Percentiles rank a stretch among this genome's conserved stretches.
These are phyloP conservation scores for Melanomma pulvis-pyrius DNA, from an alignment of 495 filamentous ascomycete species.

Conservation along the genomic window DNA sequence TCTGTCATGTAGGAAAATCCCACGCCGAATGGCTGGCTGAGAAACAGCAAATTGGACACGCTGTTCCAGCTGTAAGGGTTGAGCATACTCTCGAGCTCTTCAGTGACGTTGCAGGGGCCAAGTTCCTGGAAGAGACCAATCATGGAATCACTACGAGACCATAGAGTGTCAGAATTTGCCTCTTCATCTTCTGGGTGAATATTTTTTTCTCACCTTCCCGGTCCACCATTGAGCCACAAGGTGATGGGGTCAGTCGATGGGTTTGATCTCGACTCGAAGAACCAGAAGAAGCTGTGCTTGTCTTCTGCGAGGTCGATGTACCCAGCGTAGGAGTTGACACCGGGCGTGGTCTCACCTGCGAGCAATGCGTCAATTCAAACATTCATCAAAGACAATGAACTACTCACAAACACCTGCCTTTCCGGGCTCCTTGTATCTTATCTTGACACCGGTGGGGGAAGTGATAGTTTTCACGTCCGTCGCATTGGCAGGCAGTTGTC, in stretches of 20 bases:
- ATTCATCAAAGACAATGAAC: too few relatives aligned
- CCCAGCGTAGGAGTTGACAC: slow-evolving; percentile 37
- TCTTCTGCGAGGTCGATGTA: slow-evolving; percentile 23
- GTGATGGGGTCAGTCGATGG: slow-evolving; percentile 37
- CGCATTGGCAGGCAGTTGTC: slow-evolving; percentile 44
- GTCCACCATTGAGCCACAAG: slow-evolving; percentile 52
- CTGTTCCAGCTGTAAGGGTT: slow-evolving; percentile 73
- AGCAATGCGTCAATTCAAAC: too few relatives aligned
- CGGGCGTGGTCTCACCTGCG: slow-evolving; percentile 43
- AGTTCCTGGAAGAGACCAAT: slow-evolving; percentile 73
- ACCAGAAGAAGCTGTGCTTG: slow-evolving; percentile 36
- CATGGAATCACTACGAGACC: slow-evolving; percentile 56
- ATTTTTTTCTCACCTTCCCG: slow-evolving; percentile 45
- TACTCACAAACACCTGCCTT: slow-evolving; percentile 15
- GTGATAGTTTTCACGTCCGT: slow-evolving; percentile 59
- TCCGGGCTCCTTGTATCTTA: slow-evolving; percentile 58
- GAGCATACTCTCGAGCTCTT: slow-evolving; percentile 53
- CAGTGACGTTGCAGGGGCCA: slow-evolving; percentile 61
- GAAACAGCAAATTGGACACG: slow-evolving; percentile 73
- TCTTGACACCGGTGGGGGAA: slow-evolving; percentile 57
- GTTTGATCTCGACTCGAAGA: slow-evolving; percentile 38
- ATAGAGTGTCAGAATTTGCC: too few relatives aligned
- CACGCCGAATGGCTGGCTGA: slow-evolving; percentile 68
- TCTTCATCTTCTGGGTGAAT: too few relatives aligned
- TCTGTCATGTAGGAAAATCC: slow-evolving; percentile 60